A percentile compares a stretch with the other conserved stretches of the same genome.
Conservation (phyloP, 1,139 yeast species). For the Starmera stellimalicola region DNA sequence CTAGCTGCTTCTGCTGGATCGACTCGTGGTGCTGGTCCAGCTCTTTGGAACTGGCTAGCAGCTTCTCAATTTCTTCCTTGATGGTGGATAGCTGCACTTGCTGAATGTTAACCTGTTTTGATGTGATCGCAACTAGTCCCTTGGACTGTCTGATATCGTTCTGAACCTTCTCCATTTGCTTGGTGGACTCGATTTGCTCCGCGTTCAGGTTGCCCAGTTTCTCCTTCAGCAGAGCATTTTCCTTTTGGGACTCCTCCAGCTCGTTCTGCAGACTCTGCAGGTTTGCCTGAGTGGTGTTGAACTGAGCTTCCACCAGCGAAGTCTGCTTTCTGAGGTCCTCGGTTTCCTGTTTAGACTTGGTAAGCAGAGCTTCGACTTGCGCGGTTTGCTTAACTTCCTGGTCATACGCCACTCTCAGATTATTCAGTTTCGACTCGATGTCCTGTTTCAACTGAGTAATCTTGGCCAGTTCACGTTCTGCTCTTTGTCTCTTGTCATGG, state of each 20-base stretch:
- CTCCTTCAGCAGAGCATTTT: slow-evolving; percentile 57
- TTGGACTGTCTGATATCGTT: slow-evolving; percentile 50
- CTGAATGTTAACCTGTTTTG: slow-evolving; percentile 58
- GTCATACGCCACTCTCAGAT: slow-evolving; percentile 64
- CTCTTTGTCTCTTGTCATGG: slow-evolving; percentile 61
- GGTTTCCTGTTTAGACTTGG: slow-evolving; percentile 55
- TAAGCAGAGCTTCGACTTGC: slow-evolving; percentile 54
- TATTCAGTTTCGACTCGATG: slow-evolving; percentile 59
- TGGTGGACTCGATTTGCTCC: slow-evolving; percentile 50
- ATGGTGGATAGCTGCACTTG: slow-evolving; percentile 35
- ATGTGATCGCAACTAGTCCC: slow-evolving; percentile 55
- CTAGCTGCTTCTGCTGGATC: slow-evolving; percentile 24
- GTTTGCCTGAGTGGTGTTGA: slow-evolving; percentile 62
- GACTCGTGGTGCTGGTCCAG: slow-evolving; percentile 27
- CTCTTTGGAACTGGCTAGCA: slow-evolving; percentile 25
- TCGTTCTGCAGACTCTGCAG: slow-evolving; percentile 52
- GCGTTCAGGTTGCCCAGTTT: slow-evolving; percentile 58
- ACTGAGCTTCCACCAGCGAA: slow-evolving; percentile 72
- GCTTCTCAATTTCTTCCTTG: slow-evolving; percentile 38
- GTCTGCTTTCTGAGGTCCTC: slow-evolving; percentile 68
- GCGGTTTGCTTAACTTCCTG: slow-evolving; percentile 69
- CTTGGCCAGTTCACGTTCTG: slow-evolving; percentile 65
- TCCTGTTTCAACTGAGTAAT: slow-evolving; percentile 59
- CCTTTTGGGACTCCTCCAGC: slow-evolving; percentile 57
- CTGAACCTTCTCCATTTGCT: slow-evolving; percentile 41